Percentiles rank a stretch among this genome's conserved stretches.
Conservation (phyloP, 768 basidiomycete species). For the Suillus fuscotomentosus region DNA sequence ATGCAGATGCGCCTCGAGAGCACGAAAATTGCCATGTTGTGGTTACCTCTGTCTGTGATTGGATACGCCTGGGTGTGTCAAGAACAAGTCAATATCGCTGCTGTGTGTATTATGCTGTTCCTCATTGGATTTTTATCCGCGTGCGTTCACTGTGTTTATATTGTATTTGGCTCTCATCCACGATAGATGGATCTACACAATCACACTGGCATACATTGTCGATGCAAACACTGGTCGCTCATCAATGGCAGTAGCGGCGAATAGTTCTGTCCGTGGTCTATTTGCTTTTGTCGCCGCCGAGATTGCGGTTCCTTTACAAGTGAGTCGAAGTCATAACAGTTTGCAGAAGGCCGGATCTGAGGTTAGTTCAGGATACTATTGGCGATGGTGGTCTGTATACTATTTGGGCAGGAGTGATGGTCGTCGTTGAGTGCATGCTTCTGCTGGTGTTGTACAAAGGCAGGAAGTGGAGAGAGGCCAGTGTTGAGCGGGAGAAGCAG, state of each 20-base stretch:
- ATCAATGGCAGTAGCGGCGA: conserved; percentile 71
- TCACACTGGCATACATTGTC: conserved; percentile 80
- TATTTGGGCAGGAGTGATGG: conserved; percentile 51
- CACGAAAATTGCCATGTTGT: conserved; percentile 52
- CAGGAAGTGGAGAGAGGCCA: conserved; percentile 52
- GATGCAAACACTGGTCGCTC: conserved; percentile 84
- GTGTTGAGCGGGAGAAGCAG: conserved; percentile 42
- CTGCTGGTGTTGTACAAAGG: conserved; percentile 62
- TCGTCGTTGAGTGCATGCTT: conserved; percentile 51
- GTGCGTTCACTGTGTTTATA: conserved; percentile 36
- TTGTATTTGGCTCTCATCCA: not conserved
- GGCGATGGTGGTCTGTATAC: conserved; percentile 31
- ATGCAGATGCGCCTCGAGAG: conserved; percentile 70
- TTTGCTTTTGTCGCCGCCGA: conserved; percentile 71
- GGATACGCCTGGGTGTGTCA: conserved; percentile 78
- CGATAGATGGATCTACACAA: conserved; percentile 55
- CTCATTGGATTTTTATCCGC: conserved; percentile 66
- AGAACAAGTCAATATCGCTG: conserved; percentile 60
- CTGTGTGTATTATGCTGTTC: conserved; percentile 72
- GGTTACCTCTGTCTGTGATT: conserved; percentile 54
- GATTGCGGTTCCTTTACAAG: conserved; percentile 72
- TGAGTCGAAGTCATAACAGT: not conserved
- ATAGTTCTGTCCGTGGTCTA: conserved; percentile 72
- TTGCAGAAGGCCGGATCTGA: not conserved
- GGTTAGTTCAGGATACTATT: conserved; percentile 6